Evolutionary conservation across 768 basidiomycete genomes (phyloP).

Genomic region (Tulasnella calospora): DNA sequence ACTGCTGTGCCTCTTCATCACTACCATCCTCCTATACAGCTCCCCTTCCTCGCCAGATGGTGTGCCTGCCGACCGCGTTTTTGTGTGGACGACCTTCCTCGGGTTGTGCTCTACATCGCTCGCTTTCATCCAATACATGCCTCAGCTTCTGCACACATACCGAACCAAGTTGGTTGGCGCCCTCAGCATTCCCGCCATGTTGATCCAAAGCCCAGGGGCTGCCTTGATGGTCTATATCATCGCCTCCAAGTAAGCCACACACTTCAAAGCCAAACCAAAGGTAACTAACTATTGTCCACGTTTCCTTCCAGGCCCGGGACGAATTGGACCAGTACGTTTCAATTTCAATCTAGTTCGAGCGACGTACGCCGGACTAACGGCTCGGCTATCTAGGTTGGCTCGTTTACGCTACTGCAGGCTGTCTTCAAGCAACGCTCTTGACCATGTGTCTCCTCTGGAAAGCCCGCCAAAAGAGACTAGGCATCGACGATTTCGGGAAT

Average conservation of each 20-base stretch:
- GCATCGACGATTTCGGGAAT: slow-evolving; percentile 86
- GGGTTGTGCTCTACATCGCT: slow-evolving; percentile 76
- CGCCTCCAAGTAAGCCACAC: slow-evolving; percentile 52
- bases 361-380: not conserved
- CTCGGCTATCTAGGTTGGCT: slow-evolving; percentile 56
- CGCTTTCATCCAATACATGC: slow-evolving; percentile 80
- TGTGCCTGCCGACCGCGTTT: slow-evolving; percentile 41
- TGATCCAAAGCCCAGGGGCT: slow-evolving; percentile 87
- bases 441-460: slow-evolving; percentile 85
- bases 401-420: slow-evolving; percentile 71
- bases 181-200: slow-evolving; percentile 92
- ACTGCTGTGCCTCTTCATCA: slow-evolving; percentile 44
- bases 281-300: not conserved
- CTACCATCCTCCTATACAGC: slow-evolving; percentile 49
- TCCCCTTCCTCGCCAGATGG: slow-evolving; percentile 38
- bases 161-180: slow-evolving; percentile 78
- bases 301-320: slow-evolving; percentile 57
- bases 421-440: slow-evolving; percentile 78
- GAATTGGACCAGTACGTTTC: slow-evolving; percentile 67
- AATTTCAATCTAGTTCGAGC: not conserved
- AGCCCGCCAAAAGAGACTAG: slow-evolving; percentile 62
- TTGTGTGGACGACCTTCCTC: slow-evolving; percentile 77
- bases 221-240: slow-evolving; percentile 82
- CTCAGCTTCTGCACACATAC: slow-evolving; percentile 81
- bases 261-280: not conserved